A percentile compares a stretch with the other conserved stretches of the same genome.
phyloP scores from a whole-genome alignment of 306 rosid genomes.

The Quercus engelmannii region DNA sequence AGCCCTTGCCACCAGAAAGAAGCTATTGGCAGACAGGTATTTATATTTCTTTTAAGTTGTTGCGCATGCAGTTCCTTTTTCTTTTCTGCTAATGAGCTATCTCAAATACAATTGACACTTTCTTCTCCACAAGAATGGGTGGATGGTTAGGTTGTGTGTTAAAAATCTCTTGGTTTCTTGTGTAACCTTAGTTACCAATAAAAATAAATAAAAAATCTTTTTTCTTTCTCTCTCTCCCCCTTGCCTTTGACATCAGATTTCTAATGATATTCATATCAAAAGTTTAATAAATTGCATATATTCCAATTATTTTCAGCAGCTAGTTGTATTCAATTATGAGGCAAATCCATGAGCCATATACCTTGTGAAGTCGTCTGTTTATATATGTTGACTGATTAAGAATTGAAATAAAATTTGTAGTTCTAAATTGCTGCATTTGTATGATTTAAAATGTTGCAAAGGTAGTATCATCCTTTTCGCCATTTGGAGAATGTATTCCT shows the following conservation, averaged over 20 bases:
- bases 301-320: neutral
- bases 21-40: slow-evolving; percentile 90
- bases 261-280: neutral
- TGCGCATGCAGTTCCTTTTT: neutral
- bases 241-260: neutral
- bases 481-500: neutral
- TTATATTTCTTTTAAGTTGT: slow-evolving; percentile 8
- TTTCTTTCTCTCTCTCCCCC: neutral
- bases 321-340: neutral
- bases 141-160: no score
- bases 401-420: neutral
- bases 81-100: neutral
- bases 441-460: neutral
- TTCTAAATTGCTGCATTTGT: neutral
- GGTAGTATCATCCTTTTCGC: neutral
- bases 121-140: no score
- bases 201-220: neutral
- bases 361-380: neutral
- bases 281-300: neutral
- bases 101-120: no score
- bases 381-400: neutral
- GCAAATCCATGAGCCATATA: neutral
- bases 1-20: slow-evolving; percentile 73
- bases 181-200: no score
- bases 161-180: no score